A percentile compares a stretch with the other conserved stretches of the same genome.
phyloP scores from a whole-genome alignment of 2,329 filamentous ascomycete species.

The Colletotrichum australisinense region DNA sequence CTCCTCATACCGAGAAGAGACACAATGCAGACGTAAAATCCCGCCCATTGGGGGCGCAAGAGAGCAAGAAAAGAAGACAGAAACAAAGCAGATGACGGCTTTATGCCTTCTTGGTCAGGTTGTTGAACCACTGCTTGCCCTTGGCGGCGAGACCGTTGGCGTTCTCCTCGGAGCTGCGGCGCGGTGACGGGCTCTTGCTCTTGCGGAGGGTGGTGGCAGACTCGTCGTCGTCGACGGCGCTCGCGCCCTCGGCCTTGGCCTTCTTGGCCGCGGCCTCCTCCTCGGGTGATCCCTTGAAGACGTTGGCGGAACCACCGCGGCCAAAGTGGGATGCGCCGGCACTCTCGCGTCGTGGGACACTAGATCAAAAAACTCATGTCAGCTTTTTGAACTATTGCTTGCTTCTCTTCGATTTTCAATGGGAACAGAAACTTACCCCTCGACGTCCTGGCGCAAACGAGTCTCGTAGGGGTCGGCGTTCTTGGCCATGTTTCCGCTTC shows the following conservation, averaged over 20 bases:
- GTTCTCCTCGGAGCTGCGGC: slow-evolving; percentile 35
- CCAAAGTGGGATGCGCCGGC: slow-evolving; percentile 74
- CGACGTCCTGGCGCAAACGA: slow-evolving; percentile 85
- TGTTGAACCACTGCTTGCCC: slow-evolving; percentile 61
- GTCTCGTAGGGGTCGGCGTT: slow-evolving; percentile 79
- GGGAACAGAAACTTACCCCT: slow-evolving; percentile 63
- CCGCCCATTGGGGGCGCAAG: neutral
- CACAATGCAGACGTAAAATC: neutral
- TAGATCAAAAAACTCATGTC: slow-evolving; percentile 41
- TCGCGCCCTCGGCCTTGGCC: slow-evolving; percentile 41
- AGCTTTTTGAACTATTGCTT: slow-evolving; percentile 6
- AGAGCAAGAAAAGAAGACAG: neutral
- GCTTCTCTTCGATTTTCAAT: slow-evolving; percentile 25
- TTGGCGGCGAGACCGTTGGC: slow-evolving; percentile 50
- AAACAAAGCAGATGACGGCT: neutral
- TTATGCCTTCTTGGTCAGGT: slow-evolving; percentile 61
- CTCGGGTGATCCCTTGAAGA: slow-evolving; percentile 63
- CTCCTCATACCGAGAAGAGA: neutral
- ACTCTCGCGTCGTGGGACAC: slow-evolving; percentile 66
- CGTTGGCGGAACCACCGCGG: slow-evolving; percentile 81
- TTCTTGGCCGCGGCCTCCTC: slow-evolving; percentile 47
- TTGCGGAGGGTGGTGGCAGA: slow-evolving; percentile 36
- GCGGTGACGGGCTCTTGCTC: slow-evolving; percentile 21
- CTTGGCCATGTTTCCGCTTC: slow-evolving; percentile 86
- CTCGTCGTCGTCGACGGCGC: slow-evolving; percentile 46